Base-by-base conservation (phyloP, 352 stramenopile species). In the Phytophthora macrochlamydospora region DNA sequence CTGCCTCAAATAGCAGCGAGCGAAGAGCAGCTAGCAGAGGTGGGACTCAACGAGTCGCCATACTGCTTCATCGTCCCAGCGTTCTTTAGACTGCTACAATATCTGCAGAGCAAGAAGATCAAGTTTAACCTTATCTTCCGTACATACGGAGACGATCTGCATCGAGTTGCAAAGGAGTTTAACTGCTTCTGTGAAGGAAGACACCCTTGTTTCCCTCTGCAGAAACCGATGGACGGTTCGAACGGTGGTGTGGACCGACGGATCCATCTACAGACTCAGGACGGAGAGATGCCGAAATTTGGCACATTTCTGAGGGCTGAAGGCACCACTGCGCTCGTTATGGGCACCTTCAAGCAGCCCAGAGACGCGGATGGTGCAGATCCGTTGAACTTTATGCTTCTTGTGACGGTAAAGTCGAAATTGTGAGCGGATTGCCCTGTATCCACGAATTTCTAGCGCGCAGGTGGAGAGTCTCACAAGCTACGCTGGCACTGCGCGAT, bases 51-150 rank as follows among this genome's bases (percentile, higher is more conserved):
- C 6, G 78, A 80, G 4, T 83, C 77, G 12, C 56, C 58, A 13
- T 83, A 86, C 35, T 85, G 67, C 50, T 93, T 91, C 56, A 79
- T 93, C 14, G 65, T 94, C 28, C 81, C 84, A 4, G 77, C 82
- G 7, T 92, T 94, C 51, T 90, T 92, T 54, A 58, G 50, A 8
- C 55, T 94, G 9, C 33, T 94, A 40, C 63, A 80, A 62, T 71
- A 77, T 43, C 62, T 92, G 12, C 78, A 92, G 35, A 51, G 52
- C 12, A 66, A 79, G 3, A 59, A 75, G 42, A 63, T 72, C 3
- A 64, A 38, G n/a, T 94, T 90, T 64, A 92, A 89, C 61, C 67
- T 94, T 50, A 81, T 94, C 35, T 94, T 94, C 56, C 83, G 86
- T 6, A 94, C 86, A 2, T 94, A 71, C 44, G 86, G 86, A 3